These are phyloP conservation scores for Yamadazyma philogaea DNA, from an alignment of 805 yeast genomes.

Conservation along the genomic window DNA sequence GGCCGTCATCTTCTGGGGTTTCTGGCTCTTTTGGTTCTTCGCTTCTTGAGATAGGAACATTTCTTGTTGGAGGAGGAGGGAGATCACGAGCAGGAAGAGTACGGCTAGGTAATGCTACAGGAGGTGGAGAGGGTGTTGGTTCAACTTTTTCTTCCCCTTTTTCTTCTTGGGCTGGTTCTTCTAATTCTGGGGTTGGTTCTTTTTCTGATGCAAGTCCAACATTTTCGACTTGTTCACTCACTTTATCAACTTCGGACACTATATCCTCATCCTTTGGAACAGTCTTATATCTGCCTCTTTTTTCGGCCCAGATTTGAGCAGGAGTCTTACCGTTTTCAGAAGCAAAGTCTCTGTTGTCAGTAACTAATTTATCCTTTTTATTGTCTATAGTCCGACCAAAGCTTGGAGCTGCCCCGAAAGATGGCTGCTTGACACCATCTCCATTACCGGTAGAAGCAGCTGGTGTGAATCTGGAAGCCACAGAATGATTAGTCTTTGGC, in stretches of 20 bases:
- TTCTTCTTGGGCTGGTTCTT: slow-evolving; percentile 9
- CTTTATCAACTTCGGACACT: slow-evolving; percentile 16
- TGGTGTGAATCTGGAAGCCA: slow-evolving; percentile 47
- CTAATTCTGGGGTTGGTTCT: slow-evolving; percentile 11
- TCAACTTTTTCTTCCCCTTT: neutral
- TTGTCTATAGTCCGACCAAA: slow-evolving; percentile 29
- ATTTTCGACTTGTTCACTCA: slow-evolving; percentile 18
- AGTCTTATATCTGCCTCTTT: slow-evolving; percentile 62
- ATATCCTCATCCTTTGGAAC: slow-evolving; percentile 26
- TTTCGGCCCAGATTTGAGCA: slow-evolving; percentile 94
- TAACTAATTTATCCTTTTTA: slow-evolving; percentile 46
- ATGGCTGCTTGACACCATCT: slow-evolving; percentile 14
- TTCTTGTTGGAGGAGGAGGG: slow-evolving; percentile 21
- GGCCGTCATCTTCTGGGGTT: slow-evolving; percentile 5
- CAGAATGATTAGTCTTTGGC: slow-evolving; percentile 51
- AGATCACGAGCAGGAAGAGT: slow-evolving; percentile 10
- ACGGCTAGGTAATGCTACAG: slow-evolving; percentile 3
- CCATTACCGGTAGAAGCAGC: slow-evolving; percentile 18
- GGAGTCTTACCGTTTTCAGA: slow-evolving; percentile 81
- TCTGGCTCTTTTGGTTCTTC: slow-evolving; percentile 12
- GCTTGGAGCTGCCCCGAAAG: slow-evolving; percentile 35
- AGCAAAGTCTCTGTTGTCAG: slow-evolving; percentile 64
- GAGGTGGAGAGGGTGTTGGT: neutral
- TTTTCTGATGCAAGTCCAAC: neutral
- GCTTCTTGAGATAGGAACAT: too few relatives aligned